Base-by-base conservation (phyloP, 1,284 basidiomycete genomes). In the Paramarasmius palmivorus region DNA sequence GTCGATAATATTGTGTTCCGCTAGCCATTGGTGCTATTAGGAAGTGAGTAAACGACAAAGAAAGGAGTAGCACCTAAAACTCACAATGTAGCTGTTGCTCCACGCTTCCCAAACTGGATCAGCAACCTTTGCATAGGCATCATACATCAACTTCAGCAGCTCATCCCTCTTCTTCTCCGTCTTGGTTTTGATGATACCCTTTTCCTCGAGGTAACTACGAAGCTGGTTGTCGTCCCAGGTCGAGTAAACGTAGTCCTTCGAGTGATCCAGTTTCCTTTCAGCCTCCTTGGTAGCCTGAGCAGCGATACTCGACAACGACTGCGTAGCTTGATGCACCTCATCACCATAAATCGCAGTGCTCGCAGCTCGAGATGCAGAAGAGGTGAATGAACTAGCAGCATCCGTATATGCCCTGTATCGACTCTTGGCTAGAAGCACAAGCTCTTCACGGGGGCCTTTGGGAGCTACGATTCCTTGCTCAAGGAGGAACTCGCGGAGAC, bases 171-270 rank as follows among this genome's bases (percentile, higher is more conserved):
- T 83, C 54, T 80, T 81, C 55, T 86, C 73, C 15, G 77, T 72
- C 58, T 85, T 82, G 12, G 84, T 79, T 64, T 91, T 83, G 57
- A 93, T 67, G 35, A 92, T 71, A 32, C 88, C 86, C 64, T 91
- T 84, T 40, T 86, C 77, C 62, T 89, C 83, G 45, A 95, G 82
- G 73, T 88, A 97, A 0, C 68, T 68, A 53, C 83, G 76, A 42
- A 92, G 71, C 57, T 80, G 75, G 63, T 79, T 87, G 62, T 96
- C 92, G 56, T 88, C 84, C 95, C 95, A 96, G 2, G 86, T 82
- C 0, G 90, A 92, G 68, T 91, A 95, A 6, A 94, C 72, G 61
- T 94, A 95, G 69, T 97, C 93, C 66, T 85, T 90, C 29, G 85
- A 70, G 58, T 90, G 83, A 54, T 94, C 87, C 37, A 94, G 68